phyloP scores from a whole-genome alignment of 768 basidiomycete species.

The Trichaptum fuscoviolaceum region DNA sequence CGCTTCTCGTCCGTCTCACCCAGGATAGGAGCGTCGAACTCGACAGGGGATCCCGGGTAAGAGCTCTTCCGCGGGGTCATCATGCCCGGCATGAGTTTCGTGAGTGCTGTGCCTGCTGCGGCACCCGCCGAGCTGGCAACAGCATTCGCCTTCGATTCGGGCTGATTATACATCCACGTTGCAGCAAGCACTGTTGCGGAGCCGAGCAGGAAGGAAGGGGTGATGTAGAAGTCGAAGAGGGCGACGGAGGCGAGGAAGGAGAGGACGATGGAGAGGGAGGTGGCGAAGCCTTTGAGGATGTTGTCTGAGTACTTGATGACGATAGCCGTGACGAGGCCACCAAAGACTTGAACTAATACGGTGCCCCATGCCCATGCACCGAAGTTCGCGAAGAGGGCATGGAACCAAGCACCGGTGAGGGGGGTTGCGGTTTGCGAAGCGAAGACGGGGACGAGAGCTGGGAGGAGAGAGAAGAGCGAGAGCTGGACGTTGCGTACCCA shows the following conservation, averaged over 20 bases:
- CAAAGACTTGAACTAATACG: constrained; percentile 83
- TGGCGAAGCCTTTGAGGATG: constrained; percentile 96
- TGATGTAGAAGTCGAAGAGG: constrained; percentile 87
- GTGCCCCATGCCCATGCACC: constrained; percentile 95
- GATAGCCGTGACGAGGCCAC: constrained; percentile 88
- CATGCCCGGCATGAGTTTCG: background rate
- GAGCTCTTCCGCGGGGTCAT: constrained; percentile 1
- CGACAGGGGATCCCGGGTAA: background rate
- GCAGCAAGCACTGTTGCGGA: constrained; percentile 79
- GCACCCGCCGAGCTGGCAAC: background rate
- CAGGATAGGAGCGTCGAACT: background rate
- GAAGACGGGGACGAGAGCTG: constrained; percentile 79
- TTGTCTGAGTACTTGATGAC: constrained; percentile 98
- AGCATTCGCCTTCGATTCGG: background rate
- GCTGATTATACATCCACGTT: constrained; percentile 87
- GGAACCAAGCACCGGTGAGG: constrained; percentile 44
- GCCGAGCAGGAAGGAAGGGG: constrained; percentile 81
- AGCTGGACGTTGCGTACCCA: constrained; percentile 92
- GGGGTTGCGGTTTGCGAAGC: constrained; percentile 34
- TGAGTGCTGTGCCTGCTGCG: background rate
- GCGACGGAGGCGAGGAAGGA: constrained; percentile 92
- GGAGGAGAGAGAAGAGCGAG: constrained; percentile 84
- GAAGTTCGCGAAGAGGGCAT: constrained; percentile 76
- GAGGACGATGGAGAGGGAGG: constrained; percentile 86
- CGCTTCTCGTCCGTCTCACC: background rate